phyloP scores from a whole-genome alignment of 1,284 basidiomycete species.

The Ceratobasidium sp. region DNA sequence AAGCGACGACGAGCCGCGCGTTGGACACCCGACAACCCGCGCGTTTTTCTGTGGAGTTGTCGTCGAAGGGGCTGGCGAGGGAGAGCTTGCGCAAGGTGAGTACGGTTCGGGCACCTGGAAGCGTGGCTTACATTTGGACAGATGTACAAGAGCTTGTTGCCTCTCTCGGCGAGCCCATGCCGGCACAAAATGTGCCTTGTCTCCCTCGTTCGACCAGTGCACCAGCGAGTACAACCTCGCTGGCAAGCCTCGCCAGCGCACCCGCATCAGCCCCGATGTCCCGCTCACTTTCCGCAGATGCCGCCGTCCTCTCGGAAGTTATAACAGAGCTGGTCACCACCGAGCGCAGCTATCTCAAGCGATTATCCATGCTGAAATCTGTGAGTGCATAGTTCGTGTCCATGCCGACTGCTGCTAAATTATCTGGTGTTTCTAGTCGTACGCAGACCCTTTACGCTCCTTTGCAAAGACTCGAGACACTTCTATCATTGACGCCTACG shows the following conservation, averaged over 20 bases:
- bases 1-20: constrained; percentile 38
- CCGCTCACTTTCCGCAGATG: constrained; percentile 56
- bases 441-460: constrained; percentile 89
- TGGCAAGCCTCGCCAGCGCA: constrained; percentile 23
- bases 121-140: constrained; percentile 53
- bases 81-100: constrained; percentile 76
- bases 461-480: constrained; percentile 88
- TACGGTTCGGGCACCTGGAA: background rate
- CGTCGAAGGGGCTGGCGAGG: constrained; percentile 79
- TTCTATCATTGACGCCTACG: constrained; percentile 87
- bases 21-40: constrained; percentile 66
- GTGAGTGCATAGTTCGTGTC: constrained; percentile 44
- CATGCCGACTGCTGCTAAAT: constrained; percentile 12
- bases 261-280: constrained; percentile 29
- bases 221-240: constrained; percentile 9
- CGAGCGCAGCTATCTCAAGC: constrained; percentile 82
- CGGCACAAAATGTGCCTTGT: constrained; percentile 35
- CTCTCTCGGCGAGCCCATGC: constrained; percentile 70
- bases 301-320: constrained; percentile 73
- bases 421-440: constrained; percentile 63
- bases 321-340: constrained; percentile 82
- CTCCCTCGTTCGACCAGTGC: constrained; percentile 32
- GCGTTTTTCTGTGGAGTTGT: constrained; percentile 86
- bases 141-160: constrained; percentile 83
- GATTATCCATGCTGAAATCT: constrained; percentile 78